These are phyloP conservation scores for Alternaria hordeiaustralica DNA, from an alignment of 2,329 filamentous ascomycete species.

Conservation along the genomic window DNA sequence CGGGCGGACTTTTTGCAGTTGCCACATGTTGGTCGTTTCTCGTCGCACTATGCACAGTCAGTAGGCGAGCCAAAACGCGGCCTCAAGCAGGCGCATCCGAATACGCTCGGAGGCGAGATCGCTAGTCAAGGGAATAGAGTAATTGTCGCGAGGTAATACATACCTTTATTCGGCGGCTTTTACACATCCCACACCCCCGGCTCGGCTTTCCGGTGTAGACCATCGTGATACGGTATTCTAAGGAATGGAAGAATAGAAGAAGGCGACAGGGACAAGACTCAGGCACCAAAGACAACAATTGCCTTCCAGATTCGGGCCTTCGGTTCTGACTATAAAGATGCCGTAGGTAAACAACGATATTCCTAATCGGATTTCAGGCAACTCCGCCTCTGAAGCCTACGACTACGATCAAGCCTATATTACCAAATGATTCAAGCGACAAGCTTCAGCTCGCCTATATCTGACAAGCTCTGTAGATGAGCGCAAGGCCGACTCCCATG, in stretches of 20 bases:
- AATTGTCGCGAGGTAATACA: slow-evolving; percentile 24
- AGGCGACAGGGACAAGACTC: slow-evolving; percentile 3
- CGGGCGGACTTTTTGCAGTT: slow-evolving; percentile 44
- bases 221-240: slow-evolving; percentile 34
- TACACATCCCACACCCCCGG: slow-evolving; percentile 74
- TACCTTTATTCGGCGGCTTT: slow-evolving; percentile 76
- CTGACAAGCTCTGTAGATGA: slow-evolving; percentile 13
- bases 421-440: slow-evolving; percentile 11
- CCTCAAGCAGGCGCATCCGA: neutral
- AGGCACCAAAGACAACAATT: neutral
- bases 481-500: slow-evolving; percentile 3
- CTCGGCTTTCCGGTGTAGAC: slow-evolving; percentile 52
- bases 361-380: slow-evolving; percentile 12
- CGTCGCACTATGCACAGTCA: slow-evolving; percentile 40
- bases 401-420: slow-evolving; percentile 30
- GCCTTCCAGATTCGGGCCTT: neutral
- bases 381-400: slow-evolving; percentile 36
- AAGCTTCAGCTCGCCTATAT: slow-evolving; percentile 16
- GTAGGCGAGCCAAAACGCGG: neutral
- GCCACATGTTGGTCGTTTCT: slow-evolving; percentile 45
- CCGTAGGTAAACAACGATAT: slow-evolving; percentile 1
- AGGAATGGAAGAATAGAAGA: slow-evolving; percentile 16
- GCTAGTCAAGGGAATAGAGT: slow-evolving; percentile 5
- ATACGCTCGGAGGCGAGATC: neutral
- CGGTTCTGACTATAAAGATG: slow-evolving; percentile 12